Conservation (phyloP, 225 moss, liverwort and hornwort genomes). For the Sphagnum contortum region DNA sequence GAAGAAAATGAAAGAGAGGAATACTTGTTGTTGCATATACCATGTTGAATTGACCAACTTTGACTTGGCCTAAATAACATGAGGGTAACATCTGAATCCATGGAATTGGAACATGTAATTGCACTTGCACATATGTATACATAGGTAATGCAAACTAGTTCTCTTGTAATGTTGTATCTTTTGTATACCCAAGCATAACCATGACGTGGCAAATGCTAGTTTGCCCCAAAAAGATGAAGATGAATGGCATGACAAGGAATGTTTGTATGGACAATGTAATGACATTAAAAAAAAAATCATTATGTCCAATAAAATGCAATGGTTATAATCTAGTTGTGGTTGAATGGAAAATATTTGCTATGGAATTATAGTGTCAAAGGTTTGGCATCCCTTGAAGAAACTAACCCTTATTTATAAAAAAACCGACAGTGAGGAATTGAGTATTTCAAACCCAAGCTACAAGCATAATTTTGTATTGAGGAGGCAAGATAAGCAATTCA, state of each 20-base stretch:
- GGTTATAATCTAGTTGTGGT: too few relatives aligned
- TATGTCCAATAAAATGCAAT: too few relatives aligned
- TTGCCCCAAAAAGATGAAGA: too few relatives aligned
- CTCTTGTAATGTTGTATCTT: too few relatives aligned
- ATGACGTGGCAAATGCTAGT: too few relatives aligned
- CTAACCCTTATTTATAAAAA: not conserved
- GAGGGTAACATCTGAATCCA: not conserved
- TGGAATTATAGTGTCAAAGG: not conserved
- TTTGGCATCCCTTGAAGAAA: not conserved
- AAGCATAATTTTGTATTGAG: not conserved
- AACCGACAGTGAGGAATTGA: not conserved
- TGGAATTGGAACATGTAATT: not conserved
- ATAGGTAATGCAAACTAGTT: too few relatives aligned
- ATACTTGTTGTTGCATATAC: not conserved
- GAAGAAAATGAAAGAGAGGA: slow-evolving; percentile 1
- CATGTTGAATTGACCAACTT: not conserved
- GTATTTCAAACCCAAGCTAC: not conserved
- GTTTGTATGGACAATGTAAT: too few relatives aligned
- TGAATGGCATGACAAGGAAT: too few relatives aligned
- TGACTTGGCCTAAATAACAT: not conserved
- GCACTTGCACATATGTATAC: not conserved
- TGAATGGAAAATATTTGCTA: too few relatives aligned
- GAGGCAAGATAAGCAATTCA: slow-evolving; percentile 5
- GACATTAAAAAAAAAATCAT: too few relatives aligned
- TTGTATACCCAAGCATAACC: too few relatives aligned